Evolutionary conservation across 176 grass and related monocot genomes (phyloP).

Genomic region (Aegilops tauschii): DNA sequence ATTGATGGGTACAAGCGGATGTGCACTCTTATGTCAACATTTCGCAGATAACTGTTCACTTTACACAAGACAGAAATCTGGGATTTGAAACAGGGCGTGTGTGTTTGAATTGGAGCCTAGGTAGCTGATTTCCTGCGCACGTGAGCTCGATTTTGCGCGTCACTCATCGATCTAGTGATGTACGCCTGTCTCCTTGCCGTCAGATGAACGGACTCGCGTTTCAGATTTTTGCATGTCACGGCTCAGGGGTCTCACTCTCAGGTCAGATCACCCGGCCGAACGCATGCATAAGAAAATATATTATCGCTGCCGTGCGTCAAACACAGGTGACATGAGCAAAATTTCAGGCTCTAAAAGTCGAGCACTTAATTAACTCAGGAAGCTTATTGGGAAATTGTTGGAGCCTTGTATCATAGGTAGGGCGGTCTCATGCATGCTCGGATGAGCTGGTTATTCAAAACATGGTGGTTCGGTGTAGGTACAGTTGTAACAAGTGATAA

Average conservation of each 20-base stretch:
- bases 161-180: not conserved
- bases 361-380: too few relatives aligned
- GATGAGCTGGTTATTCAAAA: not conserved
- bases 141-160: not conserved
- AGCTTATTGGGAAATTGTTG: not conserved
- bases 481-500: constrained; percentile 9
- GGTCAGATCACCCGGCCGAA: too few relatives aligned
- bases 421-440: not conserved
- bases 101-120: not conserved
- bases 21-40: too few relatives aligned
- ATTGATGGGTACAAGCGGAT: too few relatives aligned
- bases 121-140: not conserved
- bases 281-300: too few relatives aligned
- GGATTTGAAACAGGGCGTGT: too few relatives aligned
- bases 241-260: not conserved
- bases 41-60: too few relatives aligned
- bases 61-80: too few relatives aligned
- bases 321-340: too few relatives aligned
- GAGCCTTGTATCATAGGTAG: not conserved
- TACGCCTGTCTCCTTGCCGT: not conserved
- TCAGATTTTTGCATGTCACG: not conserved
- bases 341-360: too few relatives aligned
- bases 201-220: not conserved
- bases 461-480: not conserved
- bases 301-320: too few relatives aligned